phyloP scores from a whole-genome alignment of 148 eudicot genomes.

The Chenopodium quinoa region DNA sequence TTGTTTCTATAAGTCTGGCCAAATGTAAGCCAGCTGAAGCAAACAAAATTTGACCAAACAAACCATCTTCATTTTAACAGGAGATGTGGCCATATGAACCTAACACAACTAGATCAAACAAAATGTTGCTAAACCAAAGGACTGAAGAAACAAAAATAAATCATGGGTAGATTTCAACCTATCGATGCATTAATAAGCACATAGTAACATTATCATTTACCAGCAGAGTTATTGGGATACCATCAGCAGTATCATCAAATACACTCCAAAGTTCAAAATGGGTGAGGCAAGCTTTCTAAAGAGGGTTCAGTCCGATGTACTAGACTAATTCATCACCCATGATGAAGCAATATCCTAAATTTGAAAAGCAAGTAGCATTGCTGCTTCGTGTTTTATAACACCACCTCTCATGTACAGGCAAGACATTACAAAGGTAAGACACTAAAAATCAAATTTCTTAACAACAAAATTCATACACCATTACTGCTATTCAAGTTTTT shows the following conservation, averaged over 20 bases:
- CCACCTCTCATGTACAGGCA: no score
- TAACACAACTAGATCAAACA: not conserved
- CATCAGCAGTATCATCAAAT: not conserved
- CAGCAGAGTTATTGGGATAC: not conserved
- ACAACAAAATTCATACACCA: not conserved
- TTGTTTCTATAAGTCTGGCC: not conserved
- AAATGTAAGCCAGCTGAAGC: not conserved
- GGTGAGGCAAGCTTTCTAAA: not conserved
- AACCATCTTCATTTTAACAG: not conserved
- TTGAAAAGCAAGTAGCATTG: not conserved
- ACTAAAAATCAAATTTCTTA: not conserved
- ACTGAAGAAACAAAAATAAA: not conserved
- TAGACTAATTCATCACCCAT: not conserved
- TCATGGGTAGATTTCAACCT: not conserved
- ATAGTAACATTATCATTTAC: not conserved
- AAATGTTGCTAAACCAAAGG: not conserved
- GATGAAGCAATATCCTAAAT: not conserved
- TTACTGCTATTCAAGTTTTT: not conserved
- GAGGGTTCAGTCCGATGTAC: not conserved
- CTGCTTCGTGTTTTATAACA: not conserved
- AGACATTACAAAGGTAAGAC: not conserved
- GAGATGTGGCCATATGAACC: not conserved
- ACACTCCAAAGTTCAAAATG: not conserved
- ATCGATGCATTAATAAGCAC: not conserved
- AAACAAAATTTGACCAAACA: not conserved